phyloP scores from a whole-genome alignment of 805 yeast genomes.

The Starmerella tilneyi region DNA sequence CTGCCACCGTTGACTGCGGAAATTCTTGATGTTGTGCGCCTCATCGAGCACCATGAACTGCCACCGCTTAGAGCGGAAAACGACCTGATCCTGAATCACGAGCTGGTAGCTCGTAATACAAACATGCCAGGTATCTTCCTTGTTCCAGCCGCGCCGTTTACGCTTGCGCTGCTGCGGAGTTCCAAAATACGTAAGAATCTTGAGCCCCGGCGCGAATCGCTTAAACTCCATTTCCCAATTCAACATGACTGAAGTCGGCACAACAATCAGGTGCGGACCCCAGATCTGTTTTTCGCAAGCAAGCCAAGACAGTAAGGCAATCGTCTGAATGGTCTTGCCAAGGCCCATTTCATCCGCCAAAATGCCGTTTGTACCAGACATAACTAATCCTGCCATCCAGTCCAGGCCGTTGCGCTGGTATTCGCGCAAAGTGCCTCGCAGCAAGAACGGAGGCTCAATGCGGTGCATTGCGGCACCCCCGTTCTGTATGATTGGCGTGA shows the following conservation, averaged over 20 bases:
- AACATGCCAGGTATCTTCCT: constrained; percentile 88
- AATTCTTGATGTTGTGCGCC: constrained; percentile 95
- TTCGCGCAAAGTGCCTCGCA: constrained; percentile 74
- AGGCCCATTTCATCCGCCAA: constrained; percentile 99
- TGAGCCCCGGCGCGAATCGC: constrained; percentile 95
- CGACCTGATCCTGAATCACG: constrained; percentile 94
- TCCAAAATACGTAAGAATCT: constrained; percentile 90
- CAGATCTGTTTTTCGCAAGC: constrained; percentile 91
- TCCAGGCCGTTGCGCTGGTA: constrained; percentile 94
- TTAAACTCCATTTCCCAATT: constrained; percentile 99
- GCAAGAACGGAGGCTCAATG: constrained; percentile 56
- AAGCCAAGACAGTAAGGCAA: constrained; percentile 69
- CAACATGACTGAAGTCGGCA: constrained; percentile 92
- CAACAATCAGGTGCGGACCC: constrained; percentile 97
- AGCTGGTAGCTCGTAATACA: constrained; percentile 95
- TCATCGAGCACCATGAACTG: constrained; percentile 94
- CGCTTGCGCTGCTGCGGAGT: constrained; percentile 94
- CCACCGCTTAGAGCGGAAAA: constrained; percentile 88
- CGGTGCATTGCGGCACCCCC: constrained; percentile 12
- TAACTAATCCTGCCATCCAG: constrained; percentile 91
- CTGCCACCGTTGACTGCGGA: constrained; percentile 94
- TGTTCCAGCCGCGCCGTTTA: constrained; percentile 95
- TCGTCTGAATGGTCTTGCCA: constrained; percentile 92
- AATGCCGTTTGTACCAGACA: constrained; percentile 88
- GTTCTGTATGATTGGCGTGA: no score